A percentile compares a stretch with the other conserved stretches of the same genome.
Evolutionary conservation across 306 rosid genomes (phyloP).

Genomic region (Begonia loranthoides): DNA sequence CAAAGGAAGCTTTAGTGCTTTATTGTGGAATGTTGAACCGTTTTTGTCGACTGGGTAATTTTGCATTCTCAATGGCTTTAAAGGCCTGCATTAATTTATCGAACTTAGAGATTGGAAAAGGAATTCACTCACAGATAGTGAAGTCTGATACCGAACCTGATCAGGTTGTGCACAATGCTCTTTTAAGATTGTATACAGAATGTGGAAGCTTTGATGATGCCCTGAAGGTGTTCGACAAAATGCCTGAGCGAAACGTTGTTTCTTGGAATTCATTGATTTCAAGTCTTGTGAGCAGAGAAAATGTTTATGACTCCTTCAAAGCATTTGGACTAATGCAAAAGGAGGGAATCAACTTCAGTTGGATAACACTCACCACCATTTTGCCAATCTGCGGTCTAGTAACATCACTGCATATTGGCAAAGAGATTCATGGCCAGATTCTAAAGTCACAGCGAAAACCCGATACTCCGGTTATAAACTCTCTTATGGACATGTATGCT

Average conservation of each 20-base stretch:
- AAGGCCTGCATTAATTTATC: conserved; percentile 27
- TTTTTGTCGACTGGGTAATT: conserved; percentile 26
- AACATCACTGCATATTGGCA: conserved; percentile 39
- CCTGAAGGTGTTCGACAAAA: conserved; percentile 33
- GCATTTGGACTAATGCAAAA: conserved; percentile 38
- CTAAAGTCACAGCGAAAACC: conserved; percentile 33
- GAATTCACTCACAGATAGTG: conserved; percentile 38
- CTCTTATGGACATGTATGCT: conserved; percentile 48
- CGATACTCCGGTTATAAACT: conserved; percentile 34
- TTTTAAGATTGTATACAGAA: conserved; percentile 20
- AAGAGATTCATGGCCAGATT: conserved; percentile 52
- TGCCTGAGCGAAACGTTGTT: conserved; percentile 43
- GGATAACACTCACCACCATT: conserved; percentile 42
- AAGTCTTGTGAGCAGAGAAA: conserved; percentile 19
- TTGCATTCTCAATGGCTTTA: conserved; percentile 34
- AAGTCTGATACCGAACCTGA: conserved; percentile 33
- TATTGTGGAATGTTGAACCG: conserved; percentile 33
- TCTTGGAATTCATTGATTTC: conserved; percentile 54
- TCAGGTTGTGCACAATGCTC: conserved; percentile 52
- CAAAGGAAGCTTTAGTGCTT: conserved; percentile 26
- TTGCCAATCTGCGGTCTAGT: conserved; percentile 28
- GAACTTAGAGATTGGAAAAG: conserved; percentile 26
- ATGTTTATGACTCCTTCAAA: conserved; percentile 18
- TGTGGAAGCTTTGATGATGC: conserved; percentile 28
- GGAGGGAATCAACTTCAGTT: conserved; percentile 35